These are phyloP conservation scores for Epichloe glyceriae DNA, from an alignment of 2,329 filamentous ascomycete species.

Conservation along the genomic window DNA sequence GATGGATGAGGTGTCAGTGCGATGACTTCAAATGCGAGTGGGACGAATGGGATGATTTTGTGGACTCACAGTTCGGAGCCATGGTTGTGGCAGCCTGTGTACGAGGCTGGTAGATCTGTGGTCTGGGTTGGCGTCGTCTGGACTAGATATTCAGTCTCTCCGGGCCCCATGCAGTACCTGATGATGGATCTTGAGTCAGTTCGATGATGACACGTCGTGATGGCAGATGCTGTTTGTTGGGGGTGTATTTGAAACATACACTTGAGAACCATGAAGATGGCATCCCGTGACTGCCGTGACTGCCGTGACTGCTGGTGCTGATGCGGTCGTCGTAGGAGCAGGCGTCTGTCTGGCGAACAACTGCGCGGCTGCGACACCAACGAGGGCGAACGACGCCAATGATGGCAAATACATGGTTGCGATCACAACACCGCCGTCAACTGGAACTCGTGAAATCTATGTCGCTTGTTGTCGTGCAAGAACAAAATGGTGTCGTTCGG, in stretches of 20 bases:
- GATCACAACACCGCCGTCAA: not conserved
- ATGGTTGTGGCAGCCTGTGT: conserved; percentile 53
- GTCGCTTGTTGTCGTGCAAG: not conserved
- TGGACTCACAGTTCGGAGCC: conserved; percentile 36
- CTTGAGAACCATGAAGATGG: conserved; percentile 26
- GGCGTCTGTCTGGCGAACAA: conserved; percentile 20
- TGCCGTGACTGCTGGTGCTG: conserved; percentile 17
- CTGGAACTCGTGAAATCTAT: not conserved
- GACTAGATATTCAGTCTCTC: conserved; percentile 29
- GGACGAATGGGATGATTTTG: not conserved
- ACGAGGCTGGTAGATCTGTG: conserved; percentile 42
- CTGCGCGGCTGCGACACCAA: conserved; percentile 8
- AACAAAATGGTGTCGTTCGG: not conserved
- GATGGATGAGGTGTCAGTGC: not conserved
- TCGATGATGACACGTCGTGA: not conserved
- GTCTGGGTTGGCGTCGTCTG: conserved; percentile 38
- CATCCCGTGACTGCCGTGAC: conserved; percentile 28
- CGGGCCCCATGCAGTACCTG: conserved; percentile 31
- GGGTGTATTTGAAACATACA: conserved; percentile 17
- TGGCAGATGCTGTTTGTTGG: not conserved
- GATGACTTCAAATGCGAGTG: conserved; percentile 3
- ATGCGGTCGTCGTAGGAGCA: conserved; percentile 14
- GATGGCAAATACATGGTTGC: conserved; percentile 1
- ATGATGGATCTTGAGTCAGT: conserved; percentile 11
- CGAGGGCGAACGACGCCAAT: not conserved